A percentile compares a stretch with the other conserved stretches of the same genome.
These are phyloP conservation scores for Auricularia auricula-judae DNA, from an alignment of 768 basidiomycete species.

Conservation along the genomic window DNA sequence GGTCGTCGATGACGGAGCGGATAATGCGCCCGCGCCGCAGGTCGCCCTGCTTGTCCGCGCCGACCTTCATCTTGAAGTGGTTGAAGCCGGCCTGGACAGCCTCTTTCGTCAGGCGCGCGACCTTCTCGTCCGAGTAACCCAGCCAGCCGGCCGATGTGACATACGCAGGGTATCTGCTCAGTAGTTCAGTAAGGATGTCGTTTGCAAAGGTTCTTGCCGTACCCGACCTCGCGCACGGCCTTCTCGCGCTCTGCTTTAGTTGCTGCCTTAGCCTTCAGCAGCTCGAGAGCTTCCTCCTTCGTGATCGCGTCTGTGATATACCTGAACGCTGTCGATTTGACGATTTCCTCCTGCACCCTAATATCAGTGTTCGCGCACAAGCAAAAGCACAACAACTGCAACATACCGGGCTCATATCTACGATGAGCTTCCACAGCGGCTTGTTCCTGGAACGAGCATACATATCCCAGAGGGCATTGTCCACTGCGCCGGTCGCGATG, in stretches of 20 bases:
- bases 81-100: conserved; percentile 84
- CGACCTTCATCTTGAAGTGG: conserved; percentile 99
- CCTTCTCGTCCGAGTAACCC: conserved; percentile 88
- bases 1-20: conserved; percentile 91
- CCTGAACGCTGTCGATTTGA: conserved; percentile 65
- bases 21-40: conserved; percentile 81
- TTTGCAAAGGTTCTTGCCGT: conserved; percentile 5
- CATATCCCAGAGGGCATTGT: conserved; percentile 94
- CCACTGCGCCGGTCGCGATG: conserved; percentile 77
- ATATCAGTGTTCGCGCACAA: background rate
- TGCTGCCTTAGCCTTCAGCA: conserved; percentile 68
- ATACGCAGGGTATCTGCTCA: conserved; percentile 79
- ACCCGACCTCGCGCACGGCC: conserved; percentile 62
- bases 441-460: conserved; percentile 69
- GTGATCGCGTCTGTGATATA: conserved; percentile 94
- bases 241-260: conserved; percentile 72
- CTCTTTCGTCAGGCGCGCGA: conserved; percentile 74
- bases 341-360: conserved; percentile 54
- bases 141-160: conserved; percentile 92
- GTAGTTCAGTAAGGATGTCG: background rate
- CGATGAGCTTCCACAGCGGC: conserved; percentile 89
- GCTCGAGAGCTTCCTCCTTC: conserved; percentile 73
- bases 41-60: conserved; percentile 70
- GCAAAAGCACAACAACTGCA: too few species aligned
- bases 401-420: conserved; percentile 73